These are phyloP conservation scores for Phaffia rhodozyma DNA, from an alignment of 1,284 basidiomycete genomes.

Conservation along the genomic window DNA sequence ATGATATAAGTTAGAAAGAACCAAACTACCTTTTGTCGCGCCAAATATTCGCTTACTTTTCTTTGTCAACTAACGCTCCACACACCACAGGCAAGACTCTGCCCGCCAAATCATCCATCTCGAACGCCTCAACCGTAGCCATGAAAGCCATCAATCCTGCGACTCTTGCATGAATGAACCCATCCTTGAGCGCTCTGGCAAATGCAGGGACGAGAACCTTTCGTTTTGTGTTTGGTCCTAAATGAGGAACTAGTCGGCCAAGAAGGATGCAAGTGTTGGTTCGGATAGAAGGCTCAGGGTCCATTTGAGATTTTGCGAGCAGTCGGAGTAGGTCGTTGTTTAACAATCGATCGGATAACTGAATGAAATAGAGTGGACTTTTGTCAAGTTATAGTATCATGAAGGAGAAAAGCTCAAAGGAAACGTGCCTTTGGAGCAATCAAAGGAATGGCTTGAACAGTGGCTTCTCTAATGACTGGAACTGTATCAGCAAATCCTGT, in stretches of 20 bases:
- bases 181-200: conserved; percentile 74
- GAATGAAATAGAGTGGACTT: neutral
- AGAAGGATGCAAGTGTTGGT: conserved; percentile 97
- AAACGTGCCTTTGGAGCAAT: conserved; percentile 64
- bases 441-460: conserved; percentile 73
- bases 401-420: neutral
- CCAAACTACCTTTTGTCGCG: neutral
- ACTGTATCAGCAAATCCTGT: conserved; percentile 93
- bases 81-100: conserved; percentile 79
- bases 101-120: conserved; percentile 71
- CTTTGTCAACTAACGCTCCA: conserved; percentile 69
- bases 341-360: conserved; percentile 81
- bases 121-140: conserved; percentile 86
- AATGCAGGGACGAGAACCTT: conserved; percentile 96
- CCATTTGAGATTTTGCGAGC: conserved; percentile 84
- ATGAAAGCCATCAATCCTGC: conserved; percentile 93
- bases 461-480: conserved; percentile 84
- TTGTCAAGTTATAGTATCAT: neutral
- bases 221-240: conserved; percentile 77
- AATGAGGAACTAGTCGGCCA: conserved; percentile 71
- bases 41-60: conserved; percentile 51
- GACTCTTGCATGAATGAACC: conserved; percentile 84
- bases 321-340: conserved; percentile 93
- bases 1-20: neutral
- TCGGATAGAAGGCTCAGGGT: conserved; percentile 84